Percentiles rank a stretch among this genome's conserved stretches.
Conservation (phyloP, 305 asterid genomes). For the Euphrasia arctica region DNA sequence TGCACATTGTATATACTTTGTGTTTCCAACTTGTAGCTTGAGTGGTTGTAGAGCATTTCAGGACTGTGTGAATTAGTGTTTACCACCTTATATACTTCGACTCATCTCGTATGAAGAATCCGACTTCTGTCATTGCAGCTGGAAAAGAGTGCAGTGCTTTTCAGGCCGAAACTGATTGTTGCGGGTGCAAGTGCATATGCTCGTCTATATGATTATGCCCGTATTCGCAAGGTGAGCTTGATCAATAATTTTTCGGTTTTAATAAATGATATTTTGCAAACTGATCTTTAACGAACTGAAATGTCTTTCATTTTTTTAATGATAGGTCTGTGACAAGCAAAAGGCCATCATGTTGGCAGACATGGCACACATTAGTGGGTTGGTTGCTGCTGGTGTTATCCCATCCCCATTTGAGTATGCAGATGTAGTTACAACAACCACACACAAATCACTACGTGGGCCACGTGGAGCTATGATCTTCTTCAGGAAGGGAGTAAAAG, state of each 20-base stretch:
- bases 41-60: constrained; percentile 7
- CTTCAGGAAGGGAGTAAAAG: constrained; percentile 87
- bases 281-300: not conserved
- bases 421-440: constrained; percentile 93
- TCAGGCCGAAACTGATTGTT: constrained; percentile 86
- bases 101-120: constrained; percentile 20
- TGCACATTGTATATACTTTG: not conserved
- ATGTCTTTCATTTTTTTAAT: constrained; percentile 14
- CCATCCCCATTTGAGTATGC: constrained; percentile 97
- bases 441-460: constrained; percentile 94
- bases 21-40: not conserved
- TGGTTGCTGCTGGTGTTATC: constrained; percentile 96
- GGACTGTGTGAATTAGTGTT: constrained; percentile 6
- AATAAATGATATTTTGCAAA: not conserved
- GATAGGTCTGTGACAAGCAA: constrained; percentile 91
- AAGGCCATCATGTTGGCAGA: constrained; percentile 86
- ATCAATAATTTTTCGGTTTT: not conserved
- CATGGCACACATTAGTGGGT: constrained; percentile 98
- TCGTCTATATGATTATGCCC: constrained; percentile 83
- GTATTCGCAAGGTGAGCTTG: constrained; percentile 68
- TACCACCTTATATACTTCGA: constrained; percentile 14
- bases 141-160: constrained; percentile 88
- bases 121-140: constrained; percentile 47
- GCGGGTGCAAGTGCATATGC: constrained; percentile 99
- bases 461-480: constrained; percentile 99